Conservation (phyloP, 352 stramenopile species). For the Globisporangium heterothallicum region DNA sequence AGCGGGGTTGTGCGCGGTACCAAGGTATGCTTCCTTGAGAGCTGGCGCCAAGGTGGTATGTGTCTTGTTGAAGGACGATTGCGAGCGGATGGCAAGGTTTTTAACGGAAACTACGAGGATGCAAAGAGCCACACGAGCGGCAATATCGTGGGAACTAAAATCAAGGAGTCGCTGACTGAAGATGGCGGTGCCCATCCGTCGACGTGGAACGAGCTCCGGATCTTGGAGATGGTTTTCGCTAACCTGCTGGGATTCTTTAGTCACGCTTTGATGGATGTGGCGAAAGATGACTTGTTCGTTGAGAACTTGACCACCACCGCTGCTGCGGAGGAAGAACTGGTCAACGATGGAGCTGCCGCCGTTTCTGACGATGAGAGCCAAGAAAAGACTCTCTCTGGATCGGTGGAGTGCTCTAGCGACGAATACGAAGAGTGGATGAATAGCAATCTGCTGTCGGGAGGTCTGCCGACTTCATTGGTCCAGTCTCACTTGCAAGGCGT, state of each 20-base stretch:
- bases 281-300: conserved; percentile 57
- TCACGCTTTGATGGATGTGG: conserved; percentile 55
- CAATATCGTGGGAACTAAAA: conserved; percentile 71
- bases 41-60: conserved; percentile 82
- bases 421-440: conserved; percentile 82
- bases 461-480: conserved; percentile 48
- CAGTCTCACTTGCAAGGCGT: conserved; percentile 64
- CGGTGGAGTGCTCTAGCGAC: conserved; percentile 55
- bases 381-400: conserved; percentile 33
- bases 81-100: conserved; percentile 62
- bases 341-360: conserved; percentile 20
- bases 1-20: conserved; percentile 69
- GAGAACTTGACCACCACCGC: conserved; percentile 20
- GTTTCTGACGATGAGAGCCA: conserved; percentile 23
- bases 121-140: conserved; percentile 84
- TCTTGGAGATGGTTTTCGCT: conserved; percentile 72
- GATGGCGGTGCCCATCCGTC: conserved; percentile 6
- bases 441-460: conserved; percentile 68
- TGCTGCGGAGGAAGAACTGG: conserved; percentile 27
- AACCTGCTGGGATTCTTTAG: conserved; percentile 76
- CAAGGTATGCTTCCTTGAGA: conserved; percentile 83
- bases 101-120: conserved; percentile 81
- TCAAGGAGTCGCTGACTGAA: conserved; percentile 23
- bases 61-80: conserved; percentile 79
- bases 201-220: conserved; percentile 45